Percentiles rank a stretch among this genome's conserved stretches.
Evolutionary conservation across 83 land plant genomes (phyloP).

Genomic region (Larix sibirica): DNA sequence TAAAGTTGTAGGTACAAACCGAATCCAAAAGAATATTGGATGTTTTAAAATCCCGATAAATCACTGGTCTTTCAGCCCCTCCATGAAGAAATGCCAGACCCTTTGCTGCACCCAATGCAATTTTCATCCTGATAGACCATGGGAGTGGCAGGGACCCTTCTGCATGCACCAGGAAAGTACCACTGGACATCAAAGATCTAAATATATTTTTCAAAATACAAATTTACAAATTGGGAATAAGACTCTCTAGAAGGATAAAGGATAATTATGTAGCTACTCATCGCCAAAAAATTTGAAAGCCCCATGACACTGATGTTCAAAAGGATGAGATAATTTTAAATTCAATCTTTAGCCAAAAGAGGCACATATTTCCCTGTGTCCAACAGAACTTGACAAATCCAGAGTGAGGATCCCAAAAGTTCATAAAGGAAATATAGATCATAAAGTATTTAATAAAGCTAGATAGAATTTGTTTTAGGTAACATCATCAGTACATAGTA

Average conservation of each 20-base stretch:
- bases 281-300: neutral
- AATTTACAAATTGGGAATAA: neutral
- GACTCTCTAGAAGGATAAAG: neutral
- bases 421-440: neutral
- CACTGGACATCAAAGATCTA: constrained; percentile 7
- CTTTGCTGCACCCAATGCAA: constrained; percentile 76
- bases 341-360: neutral
- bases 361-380: neutral
- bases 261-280: neutral
- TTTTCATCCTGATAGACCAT: constrained; percentile 65
- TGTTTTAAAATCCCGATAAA: constrained; percentile 73
- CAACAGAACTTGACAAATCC: neutral
- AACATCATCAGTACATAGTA: too few relatives aligned
- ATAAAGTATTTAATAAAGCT: neutral
- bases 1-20: constrained; percentile 24
- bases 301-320: neutral
- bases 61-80: constrained; percentile 66
- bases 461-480: too few relatives aligned
- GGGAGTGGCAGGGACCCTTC: constrained; percentile 64
- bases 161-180: constrained; percentile 7
- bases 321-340: neutral
- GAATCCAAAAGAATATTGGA: constrained; percentile 57
- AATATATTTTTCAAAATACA: neutral
- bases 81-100: constrained; percentile 75
- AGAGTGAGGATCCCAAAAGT: constrained; percentile 2